These are phyloP conservation scores for Lactifluus echinatus DNA, from an alignment of 768 basidiomycete species.

Conservation along the genomic window DNA sequence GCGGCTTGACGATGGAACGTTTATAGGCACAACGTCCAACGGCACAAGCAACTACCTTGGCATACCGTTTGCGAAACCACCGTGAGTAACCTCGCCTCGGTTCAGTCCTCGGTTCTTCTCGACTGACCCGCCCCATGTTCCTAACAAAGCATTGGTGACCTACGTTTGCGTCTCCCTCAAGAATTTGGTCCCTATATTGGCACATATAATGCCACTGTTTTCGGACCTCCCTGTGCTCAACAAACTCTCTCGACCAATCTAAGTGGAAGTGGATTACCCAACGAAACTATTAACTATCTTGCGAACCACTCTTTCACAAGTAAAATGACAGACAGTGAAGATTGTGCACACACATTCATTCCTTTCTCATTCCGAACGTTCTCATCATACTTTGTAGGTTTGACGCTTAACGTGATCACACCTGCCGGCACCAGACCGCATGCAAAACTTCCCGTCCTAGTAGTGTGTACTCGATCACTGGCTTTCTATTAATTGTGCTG, in stretches of 20 bases:
- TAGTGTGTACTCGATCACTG: slow-evolving; percentile 11
- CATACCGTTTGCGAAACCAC: slow-evolving; percentile 34
- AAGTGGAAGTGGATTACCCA: background rate
- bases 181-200: slow-evolving; percentile 12
- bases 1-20: slow-evolving; percentile 26
- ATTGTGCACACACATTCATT: slow-evolving; percentile 12
- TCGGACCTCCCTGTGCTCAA: slow-evolving; percentile 23
- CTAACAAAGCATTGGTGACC: slow-evolving; percentile 29
- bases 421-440: slow-evolving; percentile 7
- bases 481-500: background rate
- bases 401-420: slow-evolving; percentile 21
- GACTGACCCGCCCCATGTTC: no score
- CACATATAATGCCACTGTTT: slow-evolving; percentile 13
- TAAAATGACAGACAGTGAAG: slow-evolving; percentile 6
- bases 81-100: slow-evolving; percentile 23
- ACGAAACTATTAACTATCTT: background rate
- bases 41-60: slow-evolving; percentile 29
- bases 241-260: slow-evolving; percentile 9
- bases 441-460: slow-evolving; percentile 21
- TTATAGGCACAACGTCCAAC: slow-evolving; percentile 24
- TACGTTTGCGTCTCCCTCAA: slow-evolving; percentile 33
- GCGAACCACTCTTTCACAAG: background rate
- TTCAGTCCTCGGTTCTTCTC: no score
- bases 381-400: slow-evolving; percentile 7
- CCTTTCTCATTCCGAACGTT: background rate